These are phyloP conservation scores for Pyrenopolyporus hunteri DNA, from an alignment of 495 filamentous ascomycete genomes.

Conservation along the genomic window DNA sequence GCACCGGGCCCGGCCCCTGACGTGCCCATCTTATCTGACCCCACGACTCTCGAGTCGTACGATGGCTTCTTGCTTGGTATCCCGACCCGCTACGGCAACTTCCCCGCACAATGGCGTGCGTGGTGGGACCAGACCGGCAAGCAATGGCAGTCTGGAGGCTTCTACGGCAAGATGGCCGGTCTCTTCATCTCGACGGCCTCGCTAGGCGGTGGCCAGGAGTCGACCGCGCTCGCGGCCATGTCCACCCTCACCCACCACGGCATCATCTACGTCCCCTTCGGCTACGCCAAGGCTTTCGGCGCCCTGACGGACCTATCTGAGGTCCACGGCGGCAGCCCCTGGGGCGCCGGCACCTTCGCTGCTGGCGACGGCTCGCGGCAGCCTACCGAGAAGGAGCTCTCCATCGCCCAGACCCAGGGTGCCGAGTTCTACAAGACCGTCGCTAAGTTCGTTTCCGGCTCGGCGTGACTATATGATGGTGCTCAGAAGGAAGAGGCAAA, in stretches of 20 bases:
- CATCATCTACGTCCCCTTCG: constrained; percentile 92
- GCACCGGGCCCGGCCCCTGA: constrained; percentile 75
- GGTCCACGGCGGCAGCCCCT: constrained; percentile 83
- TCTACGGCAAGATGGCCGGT: constrained; percentile 90
- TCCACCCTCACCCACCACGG: constrained; percentile 93
- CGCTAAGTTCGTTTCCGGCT: constrained; percentile 60
- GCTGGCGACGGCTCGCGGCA: constrained; percentile 80
- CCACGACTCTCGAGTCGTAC: constrained; percentile 72
- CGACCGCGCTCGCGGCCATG: constrained; percentile 79
- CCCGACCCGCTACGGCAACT: constrained; percentile 98
- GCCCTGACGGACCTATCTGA: constrained; percentile 71
- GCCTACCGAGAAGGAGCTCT: constrained; percentile 74
- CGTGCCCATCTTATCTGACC: constrained; percentile 68
- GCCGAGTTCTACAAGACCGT: constrained; percentile 84
- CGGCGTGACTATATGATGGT: constrained; percentile 83
- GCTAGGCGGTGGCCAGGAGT: constrained; percentile 91
- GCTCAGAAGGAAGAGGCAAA: constrained; percentile 2
- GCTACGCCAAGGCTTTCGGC: constrained; percentile 81
- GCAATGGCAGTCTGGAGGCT: constrained; percentile 74
- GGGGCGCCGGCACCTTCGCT: constrained; percentile 95
- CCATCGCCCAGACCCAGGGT: constrained; percentile 81
- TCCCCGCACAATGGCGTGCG: constrained; percentile 92
- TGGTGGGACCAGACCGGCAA: constrained; percentile 86
- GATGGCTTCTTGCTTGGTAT: constrained; percentile 95
- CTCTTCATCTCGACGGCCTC: constrained; percentile 86